These are phyloP conservation scores for Gracilariopsis chorda DNA, from an alignment of 23 red algal species.

Conservation along the genomic window DNA sequence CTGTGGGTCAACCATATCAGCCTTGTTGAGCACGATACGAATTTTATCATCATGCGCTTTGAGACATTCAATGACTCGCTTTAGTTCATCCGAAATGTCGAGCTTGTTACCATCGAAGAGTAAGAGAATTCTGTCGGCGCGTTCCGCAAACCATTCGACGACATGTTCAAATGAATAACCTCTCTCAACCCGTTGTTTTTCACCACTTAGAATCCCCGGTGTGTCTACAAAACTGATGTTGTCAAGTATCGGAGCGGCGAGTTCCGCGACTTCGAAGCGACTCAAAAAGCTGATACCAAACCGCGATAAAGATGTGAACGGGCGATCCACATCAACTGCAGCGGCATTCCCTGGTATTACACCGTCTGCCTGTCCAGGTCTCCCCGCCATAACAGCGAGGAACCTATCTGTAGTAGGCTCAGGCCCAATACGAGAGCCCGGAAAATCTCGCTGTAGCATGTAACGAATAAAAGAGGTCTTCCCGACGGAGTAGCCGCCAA, in stretches of 20 bases:
- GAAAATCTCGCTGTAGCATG: slow-evolving; percentile 79
- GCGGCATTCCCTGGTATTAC: slow-evolving; percentile 80
- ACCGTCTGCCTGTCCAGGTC: slow-evolving; percentile 50
- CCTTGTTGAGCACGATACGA: slow-evolving; percentile 80
- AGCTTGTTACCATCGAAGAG: slow-evolving; percentile 83
- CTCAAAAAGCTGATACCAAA: slow-evolving; percentile 78
- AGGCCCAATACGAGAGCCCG: slow-evolving; percentile 64
- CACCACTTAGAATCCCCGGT: slow-evolving; percentile 75
- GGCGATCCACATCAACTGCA: slow-evolving; percentile 72
- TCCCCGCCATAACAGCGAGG: slow-evolving; percentile 58
- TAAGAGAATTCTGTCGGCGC: slow-evolving; percentile 72
- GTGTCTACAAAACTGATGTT: slow-evolving; percentile 77
- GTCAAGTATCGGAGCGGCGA: slow-evolving; percentile 73
- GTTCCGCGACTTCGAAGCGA: slow-evolving; percentile 74
- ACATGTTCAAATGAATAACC: slow-evolving; percentile 81
- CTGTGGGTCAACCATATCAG: slow-evolving; percentile 76
- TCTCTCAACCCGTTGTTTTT: slow-evolving; percentile 75
- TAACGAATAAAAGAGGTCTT: slow-evolving; percentile 86
- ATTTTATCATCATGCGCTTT: slow-evolving; percentile 83
- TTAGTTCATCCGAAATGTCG: slow-evolving; percentile 85
- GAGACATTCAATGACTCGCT: slow-evolving; percentile 67
- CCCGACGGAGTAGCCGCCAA: slow-evolving; percentile 77
- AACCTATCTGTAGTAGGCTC: slow-evolving; percentile 81
- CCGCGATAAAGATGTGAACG: slow-evolving; percentile 55
- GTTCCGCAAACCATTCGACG: slow-evolving; percentile 81